Base-by-base conservation (phyloP, 805 yeast species). In the Maudiozyma bulderi region DNA sequence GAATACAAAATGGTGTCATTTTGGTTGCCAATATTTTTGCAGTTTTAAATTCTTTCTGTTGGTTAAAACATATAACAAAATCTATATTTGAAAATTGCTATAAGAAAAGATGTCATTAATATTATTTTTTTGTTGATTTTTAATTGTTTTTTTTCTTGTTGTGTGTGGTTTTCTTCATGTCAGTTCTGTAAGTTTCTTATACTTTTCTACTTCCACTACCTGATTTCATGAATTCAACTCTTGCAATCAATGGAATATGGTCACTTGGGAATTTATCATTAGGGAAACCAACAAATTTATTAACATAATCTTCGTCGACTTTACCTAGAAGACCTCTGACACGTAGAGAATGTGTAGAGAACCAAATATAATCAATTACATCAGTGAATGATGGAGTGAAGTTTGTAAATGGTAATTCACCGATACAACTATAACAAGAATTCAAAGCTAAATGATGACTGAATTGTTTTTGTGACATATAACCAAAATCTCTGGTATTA, bases 291-390 rank as follows among this genome's bases (percentile, higher is more conserved):
- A 93, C 84, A 52, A 81, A 81, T 56, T 82, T 82, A 49, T 77
- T 71, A 44, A 83, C 74, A 64, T 93, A 93, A 3, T 84, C 85
- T 43, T 74, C 74, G 64, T 91, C 97, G 41, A 90, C 79, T 57
- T 81, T 80, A 30, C 96, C 98, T 48, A 91, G 71, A 58, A 93
- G 70, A 8, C 96, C 97, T 57, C 81, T 81, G 8, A 93, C 95
- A 49, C 82, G 78, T 53, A 93, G 72, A n/a, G 81, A 73, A 11
- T 81, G 74, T 8, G 95, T 85, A 2, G 96, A 80, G 68, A 86
- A 89, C 96, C 98, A 95, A 50, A 93, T 82, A 65, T 93, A 93
- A 70, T 93, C 99, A 69, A 93, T 87, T 40, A 83, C 90, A 60
- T 88, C 89, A 1, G 95, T 88, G 69, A 93, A 93, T 35, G 84